Evolutionary conservation across 2,329 filamentous ascomycete species (phyloP), one percentile per base, ranked within the genome.

Genomic region (Elsinoe fawcettii): DNA sequence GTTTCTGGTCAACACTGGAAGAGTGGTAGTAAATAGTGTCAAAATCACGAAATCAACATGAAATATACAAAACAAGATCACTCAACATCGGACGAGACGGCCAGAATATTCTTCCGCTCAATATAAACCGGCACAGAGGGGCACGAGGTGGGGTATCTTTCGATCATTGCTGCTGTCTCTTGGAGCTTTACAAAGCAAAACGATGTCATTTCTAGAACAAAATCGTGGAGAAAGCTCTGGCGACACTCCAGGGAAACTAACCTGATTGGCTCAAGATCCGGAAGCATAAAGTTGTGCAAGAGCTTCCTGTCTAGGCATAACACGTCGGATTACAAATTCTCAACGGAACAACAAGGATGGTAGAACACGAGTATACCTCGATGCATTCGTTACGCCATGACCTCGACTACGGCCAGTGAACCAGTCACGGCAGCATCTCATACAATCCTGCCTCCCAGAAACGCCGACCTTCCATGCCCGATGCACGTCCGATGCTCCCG

Each of bases 341-440:
- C 11, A 8, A n/a, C 7, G 44, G 3, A 11, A 30, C 44, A 49
- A 4, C 11, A 14, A 16, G 9, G 41, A 44, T 16, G 18, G 18
- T 23, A 2, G 1, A 25, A 51, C 18, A 25, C 46, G 46, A 20
- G 25, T 16, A 5, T 22, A 32, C 11, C 27, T 51, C 25, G 14
- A 51, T 51, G 46, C 46, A 18, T 32, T 51, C 46, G 16, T 51
- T 51, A 51, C 14, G n/a, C 25, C 46, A 18, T 51, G 27, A 20
- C 46, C 46, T 16, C 34, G 14, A 37, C 34, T 37, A 37, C 5
- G 34, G 46, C 46, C 30, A 20, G 46, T 51, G 46, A 51, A 25
- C 46, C 46, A 51, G 46, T 51, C 46, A 51, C 46, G 16, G 46
- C 46, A 37, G 6, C 34, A 51, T 32, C 23, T 34, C 46, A 46